These are phyloP conservation scores for Stachybotrys chartarum DNA, from an alignment of 2,329 filamentous ascomycete genomes.

Conservation along the genomic window DNA sequence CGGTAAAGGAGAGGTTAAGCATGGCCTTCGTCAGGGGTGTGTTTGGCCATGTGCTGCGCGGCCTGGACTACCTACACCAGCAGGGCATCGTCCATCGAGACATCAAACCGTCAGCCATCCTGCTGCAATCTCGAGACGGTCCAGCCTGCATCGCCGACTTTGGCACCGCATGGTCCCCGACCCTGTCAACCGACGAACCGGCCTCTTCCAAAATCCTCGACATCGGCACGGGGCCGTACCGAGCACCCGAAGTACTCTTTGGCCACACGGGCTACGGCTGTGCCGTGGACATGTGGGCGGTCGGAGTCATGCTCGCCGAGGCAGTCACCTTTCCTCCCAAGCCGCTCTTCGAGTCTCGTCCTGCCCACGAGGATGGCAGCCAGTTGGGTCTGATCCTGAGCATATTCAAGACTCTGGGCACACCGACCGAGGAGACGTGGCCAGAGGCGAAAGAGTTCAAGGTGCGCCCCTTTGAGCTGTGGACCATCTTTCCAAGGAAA, in stretches of 20 bases:
- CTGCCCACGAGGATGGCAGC: conserved; percentile 70
- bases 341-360: conserved; percentile 76
- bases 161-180: conserved; percentile 78
- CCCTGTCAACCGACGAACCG: conserved; percentile 56
- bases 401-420: conserved; percentile 87
- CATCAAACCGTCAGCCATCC: conserved; percentile 84
- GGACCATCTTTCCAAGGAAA: conserved; percentile 62
- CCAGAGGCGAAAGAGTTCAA: conserved; percentile 65
- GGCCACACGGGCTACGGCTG: conserved; percentile 67
- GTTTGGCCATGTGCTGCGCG: conserved; percentile 63
- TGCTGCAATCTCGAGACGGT: conserved; percentile 59
- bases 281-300: conserved; percentile 81
- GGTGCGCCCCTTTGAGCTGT: conserved; percentile 84
- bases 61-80: conserved; percentile 63
- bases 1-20: conserved; percentile 3
- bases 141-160: conserved; percentile 84
- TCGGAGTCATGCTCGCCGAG: conserved; percentile 79
- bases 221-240: conserved; percentile 86
- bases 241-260: conserved; percentile 85
- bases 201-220: conserved; percentile 74
- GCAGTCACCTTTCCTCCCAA: conserved; percentile 45
- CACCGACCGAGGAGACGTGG: conserved; percentile 74
- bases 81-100: conserved; percentile 84
- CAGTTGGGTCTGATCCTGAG: conserved; percentile 86
- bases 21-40: conserved; percentile 25